A percentile compares a stretch with the other conserved stretches of the same genome.
Evolutionary conservation across 345 rosid species (phyloP).

Genomic region (Populus euphratica): DNA sequence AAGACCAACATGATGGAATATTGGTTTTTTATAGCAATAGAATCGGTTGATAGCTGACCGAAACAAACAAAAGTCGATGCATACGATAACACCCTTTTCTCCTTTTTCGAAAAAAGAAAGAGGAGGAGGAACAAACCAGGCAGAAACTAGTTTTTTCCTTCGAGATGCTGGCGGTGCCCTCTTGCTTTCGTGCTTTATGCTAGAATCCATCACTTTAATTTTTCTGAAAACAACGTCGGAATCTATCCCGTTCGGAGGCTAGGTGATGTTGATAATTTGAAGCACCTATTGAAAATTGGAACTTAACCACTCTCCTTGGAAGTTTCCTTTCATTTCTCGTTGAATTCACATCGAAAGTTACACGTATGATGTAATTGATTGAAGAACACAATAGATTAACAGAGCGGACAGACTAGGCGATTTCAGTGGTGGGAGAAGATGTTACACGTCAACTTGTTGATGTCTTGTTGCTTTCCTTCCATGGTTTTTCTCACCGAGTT

Average conservation of each 20-base stretch:
- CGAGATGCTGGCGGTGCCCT: neutral
- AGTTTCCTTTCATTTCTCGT: neutral
- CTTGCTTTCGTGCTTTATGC: neutral
- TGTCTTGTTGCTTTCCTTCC: neutral
- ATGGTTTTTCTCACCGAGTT: neutral
- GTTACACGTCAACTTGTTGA: neutral
- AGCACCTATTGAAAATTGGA: neutral
- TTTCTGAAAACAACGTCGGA: neutral
- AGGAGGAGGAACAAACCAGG: neutral
- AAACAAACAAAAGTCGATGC: neutral
- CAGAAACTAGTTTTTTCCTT: neutral
- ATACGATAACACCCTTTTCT: neutral
- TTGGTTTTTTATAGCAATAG: neutral
- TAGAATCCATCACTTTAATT: conserved; percentile 8
- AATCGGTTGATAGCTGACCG: neutral
- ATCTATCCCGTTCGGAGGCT: neutral
- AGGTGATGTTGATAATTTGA: neutral
- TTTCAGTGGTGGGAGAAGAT: neutral
- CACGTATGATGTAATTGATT: neutral
- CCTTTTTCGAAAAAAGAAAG: neutral
- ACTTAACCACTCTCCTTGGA: neutral
- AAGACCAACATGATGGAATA: neutral
- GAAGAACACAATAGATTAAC: neutral
- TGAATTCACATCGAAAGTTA: neutral
- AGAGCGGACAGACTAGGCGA: neutral